Evolutionary conservation across 768 basidiomycete species (phyloP), one percentile per base, ranked within the genome.

Genomic region (Tremella fuciformis): DNA sequence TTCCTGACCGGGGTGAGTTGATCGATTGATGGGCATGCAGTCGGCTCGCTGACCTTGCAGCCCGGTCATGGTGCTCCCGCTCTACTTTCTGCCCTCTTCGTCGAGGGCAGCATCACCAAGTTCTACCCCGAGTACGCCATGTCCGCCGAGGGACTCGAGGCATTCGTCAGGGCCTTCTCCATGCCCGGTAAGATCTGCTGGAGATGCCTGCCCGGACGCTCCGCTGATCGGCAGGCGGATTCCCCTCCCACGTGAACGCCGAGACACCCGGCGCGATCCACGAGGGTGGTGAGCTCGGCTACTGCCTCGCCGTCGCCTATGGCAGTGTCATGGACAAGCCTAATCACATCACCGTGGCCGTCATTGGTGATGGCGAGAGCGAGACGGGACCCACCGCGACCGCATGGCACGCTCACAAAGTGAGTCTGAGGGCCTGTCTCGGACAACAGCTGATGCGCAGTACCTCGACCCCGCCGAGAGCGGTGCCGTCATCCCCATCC

Each of bases 261-360:
- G 84, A 89, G 75, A 91, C 89, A 0, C 91, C 91, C 18, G 91
- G 91, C 4, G 82, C 84, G 2, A 93, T 96, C 62, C 91, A 96
- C 66, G 91, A 96, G 78, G 91, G 91, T 54, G 80, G 81, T 13
- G 91, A 93, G 75, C 82, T 93, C 13, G 91, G 91, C 8, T 94
- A 93, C 64, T 89, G 89, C 2, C 84, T 92, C 38, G 82, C 85
- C 41, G 90, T 90, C 8, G 82, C 89, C 0, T 93, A 89, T 69
- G 91, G 91, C 13, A 69, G 88, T 22, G 85, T 89, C 65, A 91
- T 94, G 88, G 91, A 96, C 74, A 86, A 89, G 63, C 91, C 90
- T 8, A 82, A 92, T 70, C 84, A 91, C 16, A 83, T 93, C 66
- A 84, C 87, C 18, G 82, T 85, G 49, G 89, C 87, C 60, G 81